Conservation (phyloP, 345 rosid genomes). For the Sisymbrium irio region DNA sequence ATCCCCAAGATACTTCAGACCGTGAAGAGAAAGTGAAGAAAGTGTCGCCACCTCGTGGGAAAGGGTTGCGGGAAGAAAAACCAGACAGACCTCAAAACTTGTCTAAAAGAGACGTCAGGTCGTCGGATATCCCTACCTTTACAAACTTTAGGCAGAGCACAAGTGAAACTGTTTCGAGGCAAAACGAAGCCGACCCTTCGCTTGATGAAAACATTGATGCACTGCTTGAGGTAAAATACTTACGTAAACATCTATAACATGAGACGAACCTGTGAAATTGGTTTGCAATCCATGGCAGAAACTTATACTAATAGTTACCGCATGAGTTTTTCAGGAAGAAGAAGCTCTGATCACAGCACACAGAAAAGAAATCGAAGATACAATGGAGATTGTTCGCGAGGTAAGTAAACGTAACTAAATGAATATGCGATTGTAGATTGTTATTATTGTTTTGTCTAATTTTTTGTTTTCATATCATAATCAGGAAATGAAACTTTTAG, state of each 20-base stretch:
- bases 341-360: constrained; percentile 92
- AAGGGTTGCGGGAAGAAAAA: constrained; percentile 76
- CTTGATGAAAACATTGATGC: constrained; percentile 72
- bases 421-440: background rate
- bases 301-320: background rate
- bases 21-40: constrained; percentile 74
- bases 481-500: constrained; percentile 98
- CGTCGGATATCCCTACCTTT: constrained; percentile 46
- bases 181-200: constrained; percentile 48
- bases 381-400: constrained; percentile 98
- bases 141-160: constrained; percentile 44
- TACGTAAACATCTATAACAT: background rate
- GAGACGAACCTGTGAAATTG: background rate
- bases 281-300: no score
- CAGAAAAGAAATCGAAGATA: constrained; percentile 96
- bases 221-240: constrained; percentile 69
- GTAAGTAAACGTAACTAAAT: constrained; percentile 40
- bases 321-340: constrained; percentile 61
- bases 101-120: constrained; percentile 52
- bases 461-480: background rate
- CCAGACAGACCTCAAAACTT: constrained; percentile 53
- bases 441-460: background rate
- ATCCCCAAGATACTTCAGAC: constrained; percentile 54
- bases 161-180: constrained; percentile 44
- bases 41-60: constrained; percentile 83